Conservation (phyloP, 2,329 filamentous ascomycete genomes). For the Parascedosporium putredinis region DNA sequence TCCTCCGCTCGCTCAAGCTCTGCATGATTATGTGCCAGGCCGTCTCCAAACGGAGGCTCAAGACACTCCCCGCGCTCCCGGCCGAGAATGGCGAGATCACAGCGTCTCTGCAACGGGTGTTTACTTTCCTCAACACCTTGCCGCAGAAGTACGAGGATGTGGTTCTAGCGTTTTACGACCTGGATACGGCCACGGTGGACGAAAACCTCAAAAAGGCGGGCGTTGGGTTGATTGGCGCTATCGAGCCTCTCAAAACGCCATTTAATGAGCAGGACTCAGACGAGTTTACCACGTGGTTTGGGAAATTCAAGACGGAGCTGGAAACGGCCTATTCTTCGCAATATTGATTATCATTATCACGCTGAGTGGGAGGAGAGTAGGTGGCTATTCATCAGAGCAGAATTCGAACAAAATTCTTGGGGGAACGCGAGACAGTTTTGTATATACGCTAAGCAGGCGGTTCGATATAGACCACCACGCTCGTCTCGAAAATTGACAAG, state of each 20-base stretch:
- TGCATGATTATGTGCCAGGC: conserved; percentile 60
- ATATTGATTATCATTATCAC: no score
- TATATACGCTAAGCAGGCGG: no score
- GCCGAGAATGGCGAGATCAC: conserved; percentile 22
- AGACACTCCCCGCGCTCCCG: conserved; percentile 37
- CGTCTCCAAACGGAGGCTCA: conserved; percentile 58
- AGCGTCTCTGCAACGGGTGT: conserved; percentile 42
- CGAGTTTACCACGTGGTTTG: background rate
- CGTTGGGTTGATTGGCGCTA: conserved; percentile 44
- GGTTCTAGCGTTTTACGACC: conserved; percentile 61
- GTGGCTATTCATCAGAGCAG: no score
- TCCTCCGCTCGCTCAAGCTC: conserved; percentile 55
- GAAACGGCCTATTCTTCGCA: background rate
- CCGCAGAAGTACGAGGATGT: conserved; percentile 62
- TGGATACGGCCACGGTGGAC: conserved; percentile 50
- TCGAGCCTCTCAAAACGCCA: conserved; percentile 42
- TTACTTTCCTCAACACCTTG: conserved; percentile 45
- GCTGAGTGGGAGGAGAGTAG: background rate
- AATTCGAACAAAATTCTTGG: no score
- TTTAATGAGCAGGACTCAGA: conserved; percentile 41
- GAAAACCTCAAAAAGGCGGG: conserved; percentile 48
- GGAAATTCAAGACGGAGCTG: background rate
- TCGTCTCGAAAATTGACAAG: no score
- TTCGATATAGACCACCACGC: no score
- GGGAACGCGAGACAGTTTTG: no score